A percentile compares a stretch with the other conserved stretches of the same genome.
phyloP scores from a whole-genome alignment of 83 land plant genomes.

The Picea abies region DNA sequence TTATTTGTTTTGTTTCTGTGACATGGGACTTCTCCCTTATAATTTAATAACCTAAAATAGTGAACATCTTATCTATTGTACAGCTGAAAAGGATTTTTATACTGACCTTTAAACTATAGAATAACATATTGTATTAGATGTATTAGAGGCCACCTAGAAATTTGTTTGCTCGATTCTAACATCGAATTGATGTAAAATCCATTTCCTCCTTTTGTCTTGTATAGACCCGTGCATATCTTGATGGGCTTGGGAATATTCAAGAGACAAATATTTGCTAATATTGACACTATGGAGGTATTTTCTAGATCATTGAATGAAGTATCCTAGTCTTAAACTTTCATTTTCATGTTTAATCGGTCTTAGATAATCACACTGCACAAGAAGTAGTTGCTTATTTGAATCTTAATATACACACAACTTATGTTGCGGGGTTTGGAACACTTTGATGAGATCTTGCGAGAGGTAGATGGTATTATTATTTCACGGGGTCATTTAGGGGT shows the following conservation, averaged over 20 bases:
- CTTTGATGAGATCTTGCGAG: constrained; percentile 92
- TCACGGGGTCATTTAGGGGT: constrained; percentile 94
- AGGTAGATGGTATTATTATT: constrained; percentile 91
- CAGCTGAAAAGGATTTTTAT: no score
- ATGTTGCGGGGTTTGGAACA: constrained; percentile 68
- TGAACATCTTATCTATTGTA: no score
- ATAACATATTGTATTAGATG: no score
- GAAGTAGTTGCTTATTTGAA: neutral
- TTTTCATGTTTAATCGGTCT: neutral
- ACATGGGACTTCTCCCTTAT: no score
- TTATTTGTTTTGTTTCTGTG: no score
- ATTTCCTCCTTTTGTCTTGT: neutral
- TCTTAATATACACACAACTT: neutral
- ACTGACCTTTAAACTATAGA: no score
- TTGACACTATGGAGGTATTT: constrained; percentile 82
- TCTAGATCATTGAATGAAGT: neutral
- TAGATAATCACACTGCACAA: no score
- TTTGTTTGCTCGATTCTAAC: no score
- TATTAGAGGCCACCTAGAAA: no score
- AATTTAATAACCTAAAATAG: no score
- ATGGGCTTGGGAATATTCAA: constrained; percentile 54
- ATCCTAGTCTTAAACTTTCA: neutral
- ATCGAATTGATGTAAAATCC: neutral
- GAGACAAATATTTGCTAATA: constrained; percentile 92
- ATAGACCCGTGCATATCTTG: constrained; percentile 6